phyloP scores from a whole-genome alignment of 2,329 filamentous ascomycete species.

The Thelonectria blattea region DNA sequence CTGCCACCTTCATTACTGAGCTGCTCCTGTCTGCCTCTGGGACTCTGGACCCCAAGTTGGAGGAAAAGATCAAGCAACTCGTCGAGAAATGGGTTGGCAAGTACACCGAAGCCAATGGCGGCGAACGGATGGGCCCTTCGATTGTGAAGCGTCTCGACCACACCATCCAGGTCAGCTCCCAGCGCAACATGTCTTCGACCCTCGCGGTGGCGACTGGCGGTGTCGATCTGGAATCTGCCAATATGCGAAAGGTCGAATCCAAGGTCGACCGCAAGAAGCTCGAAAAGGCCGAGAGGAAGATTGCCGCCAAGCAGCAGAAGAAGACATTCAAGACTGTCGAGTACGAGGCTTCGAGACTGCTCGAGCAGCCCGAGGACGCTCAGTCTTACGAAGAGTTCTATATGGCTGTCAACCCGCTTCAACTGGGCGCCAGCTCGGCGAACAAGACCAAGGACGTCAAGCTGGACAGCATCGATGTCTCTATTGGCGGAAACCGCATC shows the following conservation, averaged over 20 bases:
- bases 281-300: conserved; percentile 97
- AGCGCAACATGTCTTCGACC: conserved; percentile 95
- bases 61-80: conserved; percentile 79
- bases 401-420: conserved; percentile 98
- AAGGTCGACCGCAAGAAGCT: conserved; percentile 98
- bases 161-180: conserved; percentile 90
- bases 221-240: conserved; percentile 93
- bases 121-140: conserved; percentile 74
- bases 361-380: conserved; percentile 80
- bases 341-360: conserved; percentile 91
- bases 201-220: conserved; percentile 82
- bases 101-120: conserved; percentile 76
- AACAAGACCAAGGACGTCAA: conserved; percentile 99
- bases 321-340: conserved; percentile 98
- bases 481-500: conserved; percentile 87
- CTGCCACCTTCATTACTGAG: conserved; percentile 83
- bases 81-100: conserved; percentile 89
- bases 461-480: conserved; percentile 93
- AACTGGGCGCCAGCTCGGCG: conserved; percentile 73
- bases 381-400: conserved; percentile 99
- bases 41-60: conserved; percentile 72
- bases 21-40: conserved; percentile 93
- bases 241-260: conserved; percentile 92
- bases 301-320: conserved; percentile 97
- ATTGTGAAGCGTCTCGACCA: conserved; percentile 88